Evolutionary conservation across 352 stramenopile species (phyloP), one percentile per base, ranked within the genome.

Genomic region (Phytophthora citrophthora): DNA sequence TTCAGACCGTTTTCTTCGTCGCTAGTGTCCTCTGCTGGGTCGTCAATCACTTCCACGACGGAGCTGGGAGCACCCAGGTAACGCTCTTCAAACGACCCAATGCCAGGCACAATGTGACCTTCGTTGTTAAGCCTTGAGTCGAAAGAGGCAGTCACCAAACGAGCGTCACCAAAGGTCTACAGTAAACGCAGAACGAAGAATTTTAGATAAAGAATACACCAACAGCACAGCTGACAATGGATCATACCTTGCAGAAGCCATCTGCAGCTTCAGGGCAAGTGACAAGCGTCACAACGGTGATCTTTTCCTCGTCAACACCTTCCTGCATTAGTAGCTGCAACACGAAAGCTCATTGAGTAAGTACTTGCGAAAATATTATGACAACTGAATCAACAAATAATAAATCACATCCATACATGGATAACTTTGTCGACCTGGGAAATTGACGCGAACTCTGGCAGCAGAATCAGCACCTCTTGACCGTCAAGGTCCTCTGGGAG

Each of bases 181-280:
- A 6, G n/a, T 24, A 38, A 26, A 38, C 5, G 13, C 32, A 47
- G 32, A 9, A 38, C 4, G 15, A 29, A 55, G 34, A 16, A 34
- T 24, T 9, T 56, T 32, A 64, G 6, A 7, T n/a, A 12, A 29
- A 53, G 40, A 13, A 27, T 18, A 60, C 40, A 29, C 3, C 13
- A 24, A 73, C 11, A 23, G 10, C 26, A 13, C 16, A 18, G 40
- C 15, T n/a, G 20, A 45, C 18, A 43, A 1, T 15, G 18, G 29
- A 41, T 9, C 24, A n/a, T 55, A 89, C 84, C 64, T 91, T 80
- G 74, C 87, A 93, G 41, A 95, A 95, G 11, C 69, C 68, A 57
- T 94, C 87, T 5, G 85, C 85, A n/a, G 76, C 87, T 58, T 92
- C 85, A 0, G 83, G 87, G 50, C 83, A 91, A 27, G 85, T 95